Evolutionary conservation across 2,329 filamentous ascomycete genomes (phyloP).

Genomic region (Xylariaceae sp.): DNA sequence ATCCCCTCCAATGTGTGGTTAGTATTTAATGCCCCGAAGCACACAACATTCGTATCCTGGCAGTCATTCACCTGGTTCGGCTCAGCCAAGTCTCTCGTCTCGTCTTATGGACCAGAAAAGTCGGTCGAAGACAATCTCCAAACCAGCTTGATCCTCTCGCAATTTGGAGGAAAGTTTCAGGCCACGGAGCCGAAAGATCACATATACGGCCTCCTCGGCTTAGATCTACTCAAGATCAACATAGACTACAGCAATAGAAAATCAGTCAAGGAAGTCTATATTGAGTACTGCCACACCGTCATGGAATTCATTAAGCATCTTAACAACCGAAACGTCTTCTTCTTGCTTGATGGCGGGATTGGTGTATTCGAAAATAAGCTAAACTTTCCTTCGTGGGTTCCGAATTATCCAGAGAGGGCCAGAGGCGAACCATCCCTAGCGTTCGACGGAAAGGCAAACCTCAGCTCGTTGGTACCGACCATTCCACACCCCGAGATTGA

Average conservation of each 20-base stretch:
- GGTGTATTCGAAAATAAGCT: background rate
- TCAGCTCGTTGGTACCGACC: background rate
- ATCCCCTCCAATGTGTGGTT: background rate
- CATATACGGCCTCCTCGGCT: background rate
- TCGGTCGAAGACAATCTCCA: background rate
- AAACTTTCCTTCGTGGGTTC: background rate
- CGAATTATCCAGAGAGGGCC: background rate
- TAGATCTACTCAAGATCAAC: background rate
- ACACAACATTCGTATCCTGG: background rate
- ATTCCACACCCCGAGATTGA: background rate
- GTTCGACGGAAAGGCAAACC: background rate
- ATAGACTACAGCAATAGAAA: background rate
- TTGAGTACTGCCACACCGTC: background rate
- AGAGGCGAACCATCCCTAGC: background rate
- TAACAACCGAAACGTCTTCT: background rate
- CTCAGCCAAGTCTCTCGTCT: background rate
- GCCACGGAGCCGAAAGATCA: constrained; percentile 1
- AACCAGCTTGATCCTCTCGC: background rate
- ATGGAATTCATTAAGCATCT: background rate
- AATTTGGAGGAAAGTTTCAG: background rate
- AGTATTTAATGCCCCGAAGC: background rate
- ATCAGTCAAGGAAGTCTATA: background rate
- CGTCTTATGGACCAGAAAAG: background rate
- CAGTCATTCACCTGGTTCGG: background rate
- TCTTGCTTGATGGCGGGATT: background rate